phyloP scores from a whole-genome alignment of 2,329 filamentous ascomycete species.

The Davidsoniella australis region DNA sequence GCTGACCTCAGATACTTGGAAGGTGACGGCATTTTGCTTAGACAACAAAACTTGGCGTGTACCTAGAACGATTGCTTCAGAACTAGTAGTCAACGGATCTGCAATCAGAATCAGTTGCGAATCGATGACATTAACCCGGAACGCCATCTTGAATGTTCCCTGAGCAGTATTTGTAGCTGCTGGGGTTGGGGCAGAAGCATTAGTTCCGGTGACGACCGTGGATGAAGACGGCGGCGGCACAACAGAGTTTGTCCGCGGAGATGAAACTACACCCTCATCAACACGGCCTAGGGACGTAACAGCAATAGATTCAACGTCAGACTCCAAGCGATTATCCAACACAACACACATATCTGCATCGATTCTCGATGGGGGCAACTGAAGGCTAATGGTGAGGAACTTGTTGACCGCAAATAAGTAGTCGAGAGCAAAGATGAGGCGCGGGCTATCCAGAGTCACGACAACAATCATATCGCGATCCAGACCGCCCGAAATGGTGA shows the following conservation, averaged over 20 bases:
- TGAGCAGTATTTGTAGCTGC: not conserved
- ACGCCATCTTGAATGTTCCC: conserved; percentile 54
- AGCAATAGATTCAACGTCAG: conserved; percentile 38
- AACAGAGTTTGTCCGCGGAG: not conserved
- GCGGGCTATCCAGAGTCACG: conserved; percentile 83
- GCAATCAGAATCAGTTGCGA: conserved; percentile 93
- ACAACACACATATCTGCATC: conserved; percentile 38
- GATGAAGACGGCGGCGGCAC: not conserved
- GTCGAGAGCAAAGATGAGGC: conserved; percentile 87
- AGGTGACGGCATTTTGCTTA: conserved; percentile 80
- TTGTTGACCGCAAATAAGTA: conserved; percentile 81
- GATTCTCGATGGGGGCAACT: conserved; percentile 39
- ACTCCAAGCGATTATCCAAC: conserved; percentile 28
- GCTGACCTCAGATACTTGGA: conserved; percentile 84
- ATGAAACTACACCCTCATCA: too few relatives aligned
- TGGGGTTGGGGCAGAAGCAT: not conserved
- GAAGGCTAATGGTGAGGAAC: conserved; percentile 60
- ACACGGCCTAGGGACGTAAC: not conserved
- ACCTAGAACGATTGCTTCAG: conserved; percentile 87
- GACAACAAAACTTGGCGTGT: conserved; percentile 88
- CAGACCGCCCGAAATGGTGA: conserved; percentile 61
- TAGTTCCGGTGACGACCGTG: not conserved
- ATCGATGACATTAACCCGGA: conserved; percentile 85
- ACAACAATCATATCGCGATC: conserved; percentile 76
- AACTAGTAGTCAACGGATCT: conserved; percentile 75